Conservation (phyloP, 2,329 filamentous ascomycete genomes). For the Pyrenochaeta sp. region DNA sequence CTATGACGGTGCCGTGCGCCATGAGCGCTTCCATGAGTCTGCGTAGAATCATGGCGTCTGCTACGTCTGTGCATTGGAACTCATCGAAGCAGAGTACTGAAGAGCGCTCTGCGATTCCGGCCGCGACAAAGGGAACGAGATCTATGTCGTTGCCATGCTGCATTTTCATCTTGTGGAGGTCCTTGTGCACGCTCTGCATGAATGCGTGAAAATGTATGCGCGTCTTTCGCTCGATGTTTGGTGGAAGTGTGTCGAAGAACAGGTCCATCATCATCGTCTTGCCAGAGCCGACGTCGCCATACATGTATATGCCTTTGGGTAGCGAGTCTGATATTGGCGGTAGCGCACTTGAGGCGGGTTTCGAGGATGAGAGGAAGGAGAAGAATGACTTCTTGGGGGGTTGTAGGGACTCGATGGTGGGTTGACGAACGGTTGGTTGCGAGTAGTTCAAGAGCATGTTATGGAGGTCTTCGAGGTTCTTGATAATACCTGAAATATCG, state of each 20-base stretch:
- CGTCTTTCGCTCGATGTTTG: slow-evolving; percentile 80
- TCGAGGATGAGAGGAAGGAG: slow-evolving; percentile 67
- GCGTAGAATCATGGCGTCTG: slow-evolving; percentile 96
- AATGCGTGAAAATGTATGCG: slow-evolving; percentile 99
- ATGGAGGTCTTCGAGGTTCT: slow-evolving; percentile 87
- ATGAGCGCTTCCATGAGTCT: slow-evolving; percentile 89
- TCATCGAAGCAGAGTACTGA: slow-evolving; percentile 97
- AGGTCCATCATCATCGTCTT: slow-evolving; percentile 99
- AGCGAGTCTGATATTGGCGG: slow-evolving; percentile 73
- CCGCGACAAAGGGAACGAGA: slow-evolving; percentile 88
- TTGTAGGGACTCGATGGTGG: slow-evolving; percentile 75
- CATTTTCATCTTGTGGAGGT: slow-evolving; percentile 90
- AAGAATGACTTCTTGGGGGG: slow-evolving; percentile 64
- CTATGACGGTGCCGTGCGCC: slow-evolving; percentile 94
- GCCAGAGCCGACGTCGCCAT: slow-evolving; percentile 93
- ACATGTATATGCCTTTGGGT: slow-evolving; percentile 91
- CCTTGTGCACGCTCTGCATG: slow-evolving; percentile 96
- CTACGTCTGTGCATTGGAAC: slow-evolving; percentile 98
- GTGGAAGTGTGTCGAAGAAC: slow-evolving; percentile 91
- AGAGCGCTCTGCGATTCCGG: slow-evolving; percentile 86
- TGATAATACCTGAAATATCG: slow-evolving; percentile 74
- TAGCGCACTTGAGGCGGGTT: slow-evolving; percentile 47
- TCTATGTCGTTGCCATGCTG: slow-evolving; percentile 88
- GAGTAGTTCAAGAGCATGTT: slow-evolving; percentile 79
- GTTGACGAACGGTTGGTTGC: slow-evolving; percentile 77